Evolutionary conservation across 352 stramenopile species (phyloP).

Genomic region (Phytopythium oedochilum): DNA sequence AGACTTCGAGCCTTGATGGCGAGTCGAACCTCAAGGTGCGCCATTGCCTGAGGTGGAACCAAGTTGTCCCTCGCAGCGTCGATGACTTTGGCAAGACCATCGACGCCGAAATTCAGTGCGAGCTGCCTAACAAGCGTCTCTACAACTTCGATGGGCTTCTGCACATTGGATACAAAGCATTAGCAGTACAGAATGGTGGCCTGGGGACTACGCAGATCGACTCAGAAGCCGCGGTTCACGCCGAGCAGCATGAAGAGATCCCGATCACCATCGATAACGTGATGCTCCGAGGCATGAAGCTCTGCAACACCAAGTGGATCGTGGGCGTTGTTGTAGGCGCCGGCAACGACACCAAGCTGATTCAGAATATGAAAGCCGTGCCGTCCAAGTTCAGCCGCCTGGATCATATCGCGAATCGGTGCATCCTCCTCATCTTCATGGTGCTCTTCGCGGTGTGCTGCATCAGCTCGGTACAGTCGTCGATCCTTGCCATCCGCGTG

Average conservation of each 20-base stretch:
- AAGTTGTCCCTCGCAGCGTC: constrained; percentile 23
- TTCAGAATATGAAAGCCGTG: constrained; percentile 85
- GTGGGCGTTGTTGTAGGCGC: constrained; percentile 74
- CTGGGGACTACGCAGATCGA: constrained; percentile 13
- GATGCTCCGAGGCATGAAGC: constrained; percentile 72
- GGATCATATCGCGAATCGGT: constrained; percentile 73
- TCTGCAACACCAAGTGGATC: constrained; percentile 83
- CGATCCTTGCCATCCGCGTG: constrained; percentile 35
- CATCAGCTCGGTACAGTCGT: constrained; percentile 60
- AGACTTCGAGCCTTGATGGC: constrained; percentile 80
- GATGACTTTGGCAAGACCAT: constrained; percentile 49
- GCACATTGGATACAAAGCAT: constrained; percentile 23
- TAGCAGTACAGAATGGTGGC: neutral
- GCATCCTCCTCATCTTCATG: constrained; percentile 81
- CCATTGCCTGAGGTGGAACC: constrained; percentile 55
- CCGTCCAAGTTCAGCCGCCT: constrained; percentile 84
- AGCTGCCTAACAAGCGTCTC: constrained; percentile 73
- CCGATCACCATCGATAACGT: constrained; percentile 80
- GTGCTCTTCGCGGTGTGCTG: constrained; percentile 68
- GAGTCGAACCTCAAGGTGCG: constrained; percentile 83
- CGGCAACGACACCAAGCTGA: constrained; percentile 76
- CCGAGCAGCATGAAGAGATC: constrained; percentile 40
- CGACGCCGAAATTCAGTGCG: constrained; percentile 65
- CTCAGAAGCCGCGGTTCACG: neutral
- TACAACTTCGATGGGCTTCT: constrained; percentile 82